Conservation (phyloP, 2,329 filamentous ascomycete genomes). For the Chaetomium strumarium region DNA sequence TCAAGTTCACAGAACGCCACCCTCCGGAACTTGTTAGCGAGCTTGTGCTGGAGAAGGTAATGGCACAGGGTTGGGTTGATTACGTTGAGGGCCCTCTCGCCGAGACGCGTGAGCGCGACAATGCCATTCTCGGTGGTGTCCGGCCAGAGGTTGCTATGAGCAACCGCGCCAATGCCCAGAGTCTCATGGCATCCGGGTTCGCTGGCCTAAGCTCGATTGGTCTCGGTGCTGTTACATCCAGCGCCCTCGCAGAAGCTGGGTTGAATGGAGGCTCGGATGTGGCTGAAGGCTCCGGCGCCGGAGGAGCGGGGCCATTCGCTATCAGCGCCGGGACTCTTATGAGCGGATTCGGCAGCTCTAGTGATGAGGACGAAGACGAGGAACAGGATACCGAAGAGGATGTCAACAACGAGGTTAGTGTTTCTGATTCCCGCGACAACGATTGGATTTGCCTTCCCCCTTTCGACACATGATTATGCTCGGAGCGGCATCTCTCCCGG, state of each 20-base stretch:
- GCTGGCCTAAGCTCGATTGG: conserved; percentile 40
- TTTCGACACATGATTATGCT: background rate
- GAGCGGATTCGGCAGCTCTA: conserved; percentile 90
- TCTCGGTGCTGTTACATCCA: conserved; percentile 42
- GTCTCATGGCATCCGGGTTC: conserved; percentile 45
- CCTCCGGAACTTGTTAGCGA: conserved; percentile 82
- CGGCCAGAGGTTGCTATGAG: conserved; percentile 84
- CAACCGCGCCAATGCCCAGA: conserved; percentile 55
- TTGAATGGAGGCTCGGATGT: conserved; percentile 71
- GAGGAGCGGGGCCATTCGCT: conserved; percentile 65
- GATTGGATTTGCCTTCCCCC: background rate
- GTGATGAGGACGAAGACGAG: conserved; percentile 94
- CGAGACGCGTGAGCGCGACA: conserved; percentile 91
- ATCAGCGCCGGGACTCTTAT: conserved; percentile 69
- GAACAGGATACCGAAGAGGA: conserved; percentile 80
- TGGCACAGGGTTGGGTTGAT: conserved; percentile 84
- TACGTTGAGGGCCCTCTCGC: conserved; percentile 92
- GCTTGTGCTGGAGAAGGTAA: conserved; percentile 78
- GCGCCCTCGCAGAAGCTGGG: conserved; percentile 72
- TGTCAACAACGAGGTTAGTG: conserved; percentile 60
- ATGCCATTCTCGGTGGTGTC: conserved; percentile 94
- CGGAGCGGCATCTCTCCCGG: too few species aligned
- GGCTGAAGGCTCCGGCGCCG: conserved; percentile 53
- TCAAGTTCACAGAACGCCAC: conserved; percentile 95
- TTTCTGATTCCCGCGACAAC: conserved; percentile 2